These are phyloP conservation scores for Fusarium burgessii DNA, from an alignment of 2,329 filamentous ascomycete genomes.

Conservation along the genomic window DNA sequence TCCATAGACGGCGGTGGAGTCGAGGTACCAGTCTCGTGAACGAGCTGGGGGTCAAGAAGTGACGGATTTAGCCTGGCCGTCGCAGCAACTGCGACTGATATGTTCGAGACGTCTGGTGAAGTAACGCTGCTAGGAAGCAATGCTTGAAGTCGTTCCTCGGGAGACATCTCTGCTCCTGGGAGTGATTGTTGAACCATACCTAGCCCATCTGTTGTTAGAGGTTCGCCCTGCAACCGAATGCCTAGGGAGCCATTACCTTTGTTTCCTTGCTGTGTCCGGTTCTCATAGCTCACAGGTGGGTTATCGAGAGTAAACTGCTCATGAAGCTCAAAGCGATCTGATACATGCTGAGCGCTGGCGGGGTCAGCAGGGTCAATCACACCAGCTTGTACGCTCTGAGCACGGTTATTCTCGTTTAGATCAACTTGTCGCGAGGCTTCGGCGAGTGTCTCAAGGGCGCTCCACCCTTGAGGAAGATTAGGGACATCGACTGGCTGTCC, in stretches of 20 bases:
- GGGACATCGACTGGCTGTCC: conserved; percentile 47
- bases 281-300: conserved; percentile 63
- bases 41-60: conserved; percentile 65
- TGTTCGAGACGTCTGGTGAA: conserved; percentile 60
- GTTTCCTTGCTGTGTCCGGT: conserved; percentile 41
- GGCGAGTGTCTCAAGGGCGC: conserved; percentile 85
- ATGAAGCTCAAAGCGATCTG: conserved; percentile 64
- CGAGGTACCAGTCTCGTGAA: conserved; percentile 48
- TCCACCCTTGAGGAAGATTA: conserved; percentile 72
- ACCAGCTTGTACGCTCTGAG: conserved; percentile 53
- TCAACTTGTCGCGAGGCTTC: conserved; percentile 88
- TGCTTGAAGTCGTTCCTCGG: conserved; percentile 65
- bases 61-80: conserved; percentile 66
- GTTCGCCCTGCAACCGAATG: not conserved
- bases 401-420: conserved; percentile 70
- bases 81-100: conserved; percentile 68
- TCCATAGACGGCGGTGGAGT: conserved; percentile 48
- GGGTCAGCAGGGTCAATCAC: conserved; percentile 46
- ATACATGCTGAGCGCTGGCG: conserved; percentile 40
- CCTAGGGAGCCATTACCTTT: conserved; percentile 40
- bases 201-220: conserved; percentile 27
- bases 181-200: conserved; percentile 43
- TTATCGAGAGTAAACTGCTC: conserved; percentile 71
- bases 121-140: conserved; percentile 54
- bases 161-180: conserved; percentile 53